These are phyloP conservation scores for Yamadazyma siamensis DNA, from an alignment of 1,139 yeast genomes.

Conservation along the genomic window DNA sequence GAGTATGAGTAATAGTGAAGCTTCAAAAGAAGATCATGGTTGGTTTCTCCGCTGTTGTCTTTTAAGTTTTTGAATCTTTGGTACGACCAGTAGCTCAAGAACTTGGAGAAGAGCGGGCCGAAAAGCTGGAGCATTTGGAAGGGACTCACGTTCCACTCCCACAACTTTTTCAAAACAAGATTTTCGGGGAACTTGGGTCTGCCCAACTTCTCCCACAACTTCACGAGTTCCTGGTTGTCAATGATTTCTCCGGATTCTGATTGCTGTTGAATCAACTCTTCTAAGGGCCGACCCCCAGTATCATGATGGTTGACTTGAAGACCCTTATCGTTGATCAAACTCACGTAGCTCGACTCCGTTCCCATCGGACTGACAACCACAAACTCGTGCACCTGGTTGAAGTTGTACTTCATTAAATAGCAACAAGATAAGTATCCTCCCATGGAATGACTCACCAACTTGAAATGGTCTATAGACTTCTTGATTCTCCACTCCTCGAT, in stretches of 20 bases:
- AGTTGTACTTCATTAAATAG: constrained; percentile 39
- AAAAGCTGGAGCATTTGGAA: constrained; percentile 36
- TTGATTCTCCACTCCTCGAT: constrained; percentile 36
- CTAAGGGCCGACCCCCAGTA: constrained; percentile 24
- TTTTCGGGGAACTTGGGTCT: constrained; percentile 39
- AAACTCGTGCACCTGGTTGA: constrained; percentile 25
- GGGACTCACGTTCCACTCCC: constrained; percentile 41
- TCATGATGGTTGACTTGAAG: constrained; percentile 33
- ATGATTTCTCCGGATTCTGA: constrained; percentile 13
- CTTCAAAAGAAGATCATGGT: constrained; percentile 26
- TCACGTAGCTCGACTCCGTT: constrained; percentile 36
- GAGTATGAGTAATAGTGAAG: constrained; percentile 43
- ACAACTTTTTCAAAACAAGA: constrained; percentile 28
- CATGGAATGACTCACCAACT: constrained; percentile 42
- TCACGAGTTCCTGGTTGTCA: constrained; percentile 19
- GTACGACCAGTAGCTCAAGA: constrained; percentile 43
- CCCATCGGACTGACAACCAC: constrained; percentile 46
- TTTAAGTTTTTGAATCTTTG: constrained; percentile 34
- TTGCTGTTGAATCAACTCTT: constrained; percentile 23
- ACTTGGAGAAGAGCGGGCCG: constrained; percentile 41
- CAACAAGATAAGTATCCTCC: constrained; percentile 43
- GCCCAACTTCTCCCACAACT: constrained; percentile 35
- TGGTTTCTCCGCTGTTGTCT: constrained; percentile 14
- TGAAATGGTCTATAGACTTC: constrained; percentile 24
- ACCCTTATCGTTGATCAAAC: constrained; percentile 31